Base-by-base conservation (phyloP, 148 eudicot genomes). In the Rhododendron williamsianum region DNA sequence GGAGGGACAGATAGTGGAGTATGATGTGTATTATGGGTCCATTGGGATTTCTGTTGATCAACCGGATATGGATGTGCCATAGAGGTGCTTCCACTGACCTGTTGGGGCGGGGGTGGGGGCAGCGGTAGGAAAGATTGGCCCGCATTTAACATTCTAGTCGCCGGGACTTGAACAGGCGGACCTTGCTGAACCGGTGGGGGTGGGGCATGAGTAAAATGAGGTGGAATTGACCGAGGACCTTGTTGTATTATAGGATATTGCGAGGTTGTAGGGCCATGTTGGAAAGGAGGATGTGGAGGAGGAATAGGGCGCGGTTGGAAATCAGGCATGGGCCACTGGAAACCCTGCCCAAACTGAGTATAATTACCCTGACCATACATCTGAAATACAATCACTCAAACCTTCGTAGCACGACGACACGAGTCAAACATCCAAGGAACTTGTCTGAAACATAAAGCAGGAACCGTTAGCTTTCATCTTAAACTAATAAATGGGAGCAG, bases 361-460 rank as follows among this genome's bases (percentile, higher is more conserved):
- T 89, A 92, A 90, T 90, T 91, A 81, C 93, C 93, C 86, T 89
- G 93, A 87, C 94, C 92, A 87, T 95, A 92, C 98, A 95, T 95
- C 84, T 84, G 85, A 82, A 87, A 54, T 9, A 16, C 46, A 52
- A 85, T 65, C 82, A 35, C 38, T n/a, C 71, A 65, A 65, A n/a
- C 71, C 30, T 8, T n/a, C 13, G 35, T 27, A 33, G 36, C 81
- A 72, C 84, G 8, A 33, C 25, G 12, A 54, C 33, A 11, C 4
- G 27, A 83, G 63, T 65, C 38, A 87, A 54, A 51, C 46, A 46
- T 38, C 80, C 60, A 76, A 76, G 2, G 77, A 27, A 79, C 78
- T 81, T 85, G 84, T 87, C 80, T 81, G 83, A 87, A 65, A 84
- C 78, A 82, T 46, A 49, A 27, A 33, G 56, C 33, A 86, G 63